Base-by-base conservation (phyloP, 1,284 basidiomycete genomes). In the Wallemia mellicola region DNA sequence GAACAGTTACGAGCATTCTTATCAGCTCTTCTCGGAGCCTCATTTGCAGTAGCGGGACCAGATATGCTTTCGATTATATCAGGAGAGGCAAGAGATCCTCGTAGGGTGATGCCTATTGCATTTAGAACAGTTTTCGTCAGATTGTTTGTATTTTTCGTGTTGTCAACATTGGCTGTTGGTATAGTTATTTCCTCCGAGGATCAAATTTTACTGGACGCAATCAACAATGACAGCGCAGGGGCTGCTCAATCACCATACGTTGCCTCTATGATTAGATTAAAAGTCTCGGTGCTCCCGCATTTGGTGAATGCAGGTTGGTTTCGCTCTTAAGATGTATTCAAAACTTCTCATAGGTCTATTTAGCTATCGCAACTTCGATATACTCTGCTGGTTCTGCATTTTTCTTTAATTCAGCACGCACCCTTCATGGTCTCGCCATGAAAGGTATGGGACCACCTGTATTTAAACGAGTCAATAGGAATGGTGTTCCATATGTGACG, bases 21-120 rank as follows among this genome's bases (percentile, higher is more conserved):
- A 26, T 64, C 65, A 30, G 60, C 63, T 28, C 24, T 68, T 14
- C 61, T 63, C 58, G 66, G 66, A 62, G 62, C 63, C 17, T 63
- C 64, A 17, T 69, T 69, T 58, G 65, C 67, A 61, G 59, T 64
- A 27, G 66, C 63, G 19, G 67, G 67, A 5, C 67, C 67, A 17
- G 66, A 67, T 19, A 64, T 63, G 59, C 60, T 65, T 19, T 64
- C 63, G 9, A 62, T 65, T 61, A 62, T 65, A 24, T 63, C 66
- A 0, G 66, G 64, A 3, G 67, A 68, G 58, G 63, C 65, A 61
- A 62, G 19, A 62, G 68, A 65, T 64, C 66, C 65, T 2, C 63
- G 69, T 19, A 62, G 62, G 15, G 61, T 65, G 55, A 61, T 70
- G 56, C 68, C 68, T 2, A 61, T 60, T 33, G 68, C 67, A 1